Conservation (phyloP, 2,329 filamentous ascomycete species). For the Keithomyces neogunnii region DNA sequence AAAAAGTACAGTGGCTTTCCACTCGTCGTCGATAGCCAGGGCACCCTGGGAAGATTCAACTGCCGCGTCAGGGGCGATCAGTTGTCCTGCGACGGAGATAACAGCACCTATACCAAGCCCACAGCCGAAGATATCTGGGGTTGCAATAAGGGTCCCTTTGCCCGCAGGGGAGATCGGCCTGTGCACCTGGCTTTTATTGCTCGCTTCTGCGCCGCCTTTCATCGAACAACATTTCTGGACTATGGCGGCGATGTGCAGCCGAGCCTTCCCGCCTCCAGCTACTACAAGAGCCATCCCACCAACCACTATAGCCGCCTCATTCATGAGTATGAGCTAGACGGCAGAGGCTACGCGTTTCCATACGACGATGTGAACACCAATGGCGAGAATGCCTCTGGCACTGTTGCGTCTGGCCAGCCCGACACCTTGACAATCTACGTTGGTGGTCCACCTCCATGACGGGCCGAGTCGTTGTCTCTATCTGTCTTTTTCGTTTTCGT, state of each 20-base stretch:
- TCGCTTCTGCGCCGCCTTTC: constrained; percentile 42
- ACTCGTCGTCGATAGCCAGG: constrained; percentile 36
- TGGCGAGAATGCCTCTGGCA: constrained; percentile 41
- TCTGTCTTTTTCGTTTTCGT: too few species aligned
- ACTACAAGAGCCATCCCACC: constrained; percentile 37
- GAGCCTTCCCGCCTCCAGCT: constrained; percentile 22
- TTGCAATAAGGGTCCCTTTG: constrained; percentile 41
- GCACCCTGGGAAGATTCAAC: constrained; percentile 26
- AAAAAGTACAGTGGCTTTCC: constrained; percentile 26
- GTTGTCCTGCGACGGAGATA: constrained; percentile 33
- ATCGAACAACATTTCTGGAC: constrained; percentile 36
- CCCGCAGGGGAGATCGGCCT: constrained; percentile 25
- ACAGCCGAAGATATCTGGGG: constrained; percentile 38
- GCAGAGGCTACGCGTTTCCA: constrained; percentile 55
- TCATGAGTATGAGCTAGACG: constrained; percentile 50
- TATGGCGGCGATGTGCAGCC: constrained; percentile 40
- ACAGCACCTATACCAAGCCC: constrained; percentile 34
- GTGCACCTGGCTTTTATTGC: constrained; percentile 35
- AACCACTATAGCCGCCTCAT: constrained; percentile 53
- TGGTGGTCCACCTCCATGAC: constrained; percentile 12
- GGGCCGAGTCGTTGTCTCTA: background rate
- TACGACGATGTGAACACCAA: constrained; percentile 60
- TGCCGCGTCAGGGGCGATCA: constrained; percentile 28
- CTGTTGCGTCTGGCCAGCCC: constrained; percentile 17
- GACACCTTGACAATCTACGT: constrained; percentile 21